phyloP scores from a whole-genome alignment of 257 asterid genomes.

The Salvia miltiorrhiza region DNA sequence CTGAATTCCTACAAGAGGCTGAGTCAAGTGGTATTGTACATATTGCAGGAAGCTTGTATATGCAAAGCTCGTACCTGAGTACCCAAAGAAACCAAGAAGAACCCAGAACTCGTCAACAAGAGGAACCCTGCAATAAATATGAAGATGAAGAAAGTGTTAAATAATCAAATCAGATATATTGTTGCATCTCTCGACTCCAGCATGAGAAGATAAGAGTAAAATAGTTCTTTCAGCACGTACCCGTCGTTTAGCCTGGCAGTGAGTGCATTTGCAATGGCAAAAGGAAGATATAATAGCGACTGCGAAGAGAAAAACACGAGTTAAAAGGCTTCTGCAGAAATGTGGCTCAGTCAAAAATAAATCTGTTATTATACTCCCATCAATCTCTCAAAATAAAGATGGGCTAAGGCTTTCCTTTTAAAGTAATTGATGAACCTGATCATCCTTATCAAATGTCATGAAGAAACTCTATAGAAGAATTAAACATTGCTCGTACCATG shows the following conservation, averaged over 20 bases:
- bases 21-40: no score
- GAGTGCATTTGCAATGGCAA: constrained; percentile 93
- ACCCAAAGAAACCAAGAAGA: constrained; percentile 69
- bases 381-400: not conserved
- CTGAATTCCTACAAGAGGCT: not conserved
- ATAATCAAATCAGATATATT: not conserved
- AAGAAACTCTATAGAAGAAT: no score
- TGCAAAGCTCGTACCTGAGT: constrained; percentile 50
- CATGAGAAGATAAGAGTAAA: constrained; percentile 5
- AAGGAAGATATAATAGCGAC: constrained; percentile 88
- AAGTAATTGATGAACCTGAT: not conserved
- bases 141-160: constrained; percentile 9
- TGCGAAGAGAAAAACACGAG: constrained; percentile 36
- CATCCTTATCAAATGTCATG: not conserved
- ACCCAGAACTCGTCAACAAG: constrained; percentile 89
- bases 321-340: not conserved
- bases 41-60: not conserved
- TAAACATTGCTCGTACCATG: constrained; percentile 52
- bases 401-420: not conserved
- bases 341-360: not conserved
- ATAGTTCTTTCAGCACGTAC: constrained; percentile 37
- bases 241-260: constrained; percentile 94
- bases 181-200: not conserved
- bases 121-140: constrained; percentile 66
- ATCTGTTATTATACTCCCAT: not conserved